Percentiles rank a stretch among this genome's conserved stretches.
These are phyloP conservation scores for Crinitomyces ghanaensis DNA, from an alignment of 805 yeast species.

Conservation along the genomic window DNA sequence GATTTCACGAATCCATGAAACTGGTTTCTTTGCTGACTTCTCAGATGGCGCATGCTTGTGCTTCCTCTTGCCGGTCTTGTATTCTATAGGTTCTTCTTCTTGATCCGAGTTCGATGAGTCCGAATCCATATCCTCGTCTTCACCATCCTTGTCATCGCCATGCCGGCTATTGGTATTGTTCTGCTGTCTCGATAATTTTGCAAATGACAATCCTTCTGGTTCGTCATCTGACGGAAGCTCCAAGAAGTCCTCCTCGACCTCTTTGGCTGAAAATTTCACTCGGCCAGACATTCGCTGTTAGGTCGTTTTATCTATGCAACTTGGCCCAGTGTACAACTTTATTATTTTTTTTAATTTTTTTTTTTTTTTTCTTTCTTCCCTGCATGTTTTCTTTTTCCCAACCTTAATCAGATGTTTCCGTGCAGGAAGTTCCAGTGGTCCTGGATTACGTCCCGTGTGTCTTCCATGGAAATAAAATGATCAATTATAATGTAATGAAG, in stretches of 20 bases:
- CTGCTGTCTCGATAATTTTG: slow-evolving; percentile 16
- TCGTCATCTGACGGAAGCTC: neutral
- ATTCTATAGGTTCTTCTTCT: slow-evolving; percentile 9
- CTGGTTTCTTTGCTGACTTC: slow-evolving; percentile 60
- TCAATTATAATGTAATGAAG: too few relatives aligned
- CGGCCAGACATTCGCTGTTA: too few relatives aligned
- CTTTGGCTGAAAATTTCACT: too few relatives aligned
- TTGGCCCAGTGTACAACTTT: too few relatives aligned
- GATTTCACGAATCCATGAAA: slow-evolving; percentile 57
- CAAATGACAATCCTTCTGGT: slow-evolving; percentile 17
- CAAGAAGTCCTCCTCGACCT: neutral
- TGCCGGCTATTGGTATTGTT: slow-evolving; percentile 4
- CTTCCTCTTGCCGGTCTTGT: slow-evolving; percentile 24
- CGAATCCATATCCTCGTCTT: slow-evolving; percentile 8
- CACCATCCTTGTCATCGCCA: slow-evolving; percentile 2
- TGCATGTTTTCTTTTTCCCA: too few relatives aligned
- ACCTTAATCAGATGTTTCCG: too few relatives aligned
- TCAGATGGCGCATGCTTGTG: slow-evolving; percentile 86
- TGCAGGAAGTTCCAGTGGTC: too few relatives aligned
- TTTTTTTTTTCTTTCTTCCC: too few relatives aligned
- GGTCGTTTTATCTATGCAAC: too few relatives aligned
- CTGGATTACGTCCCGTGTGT: too few relatives aligned
- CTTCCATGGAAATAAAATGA: too few relatives aligned
- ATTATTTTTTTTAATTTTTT: too few relatives aligned
- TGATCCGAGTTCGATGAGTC: slow-evolving; percentile 12